Evolutionary conservation across 2,329 filamentous ascomycete genomes (phyloP).

Genomic region (Coniochaeta sp.): DNA sequence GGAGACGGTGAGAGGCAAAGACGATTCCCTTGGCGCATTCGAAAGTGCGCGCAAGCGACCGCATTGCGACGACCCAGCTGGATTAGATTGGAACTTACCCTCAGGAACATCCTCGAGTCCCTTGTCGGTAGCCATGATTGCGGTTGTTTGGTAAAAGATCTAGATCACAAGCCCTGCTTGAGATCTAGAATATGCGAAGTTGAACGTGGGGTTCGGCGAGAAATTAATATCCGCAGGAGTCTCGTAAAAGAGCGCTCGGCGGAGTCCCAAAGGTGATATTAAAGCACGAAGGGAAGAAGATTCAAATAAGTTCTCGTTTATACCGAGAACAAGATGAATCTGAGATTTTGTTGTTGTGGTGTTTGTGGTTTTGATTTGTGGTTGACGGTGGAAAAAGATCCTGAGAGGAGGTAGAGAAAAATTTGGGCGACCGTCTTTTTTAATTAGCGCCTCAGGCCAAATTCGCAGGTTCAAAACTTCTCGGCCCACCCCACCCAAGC

Average conservation of each 20-base stretch:
- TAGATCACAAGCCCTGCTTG: slow-evolving; percentile 75
- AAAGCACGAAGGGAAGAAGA: slow-evolving; percentile 37
- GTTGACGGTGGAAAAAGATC: not conserved
- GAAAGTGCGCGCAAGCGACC: not conserved
- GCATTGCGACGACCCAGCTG: not conserved
- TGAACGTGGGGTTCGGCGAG: slow-evolving; percentile 27
- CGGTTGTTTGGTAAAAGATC: slow-evolving; percentile 51
- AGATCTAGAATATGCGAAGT: slow-evolving; percentile 51
- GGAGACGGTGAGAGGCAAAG: not conserved
- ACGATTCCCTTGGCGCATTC: slow-evolving; percentile 2
- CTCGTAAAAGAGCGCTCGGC: slow-evolving; percentile 14
- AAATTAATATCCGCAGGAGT: slow-evolving; percentile 27
- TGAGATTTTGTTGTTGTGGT: slow-evolving; percentile 1
- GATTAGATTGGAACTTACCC: slow-evolving; percentile 52
- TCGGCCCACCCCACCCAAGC: not conserved
- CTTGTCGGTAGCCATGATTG: slow-evolving; percentile 98
- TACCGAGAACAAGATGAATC: slow-evolving; percentile 14
- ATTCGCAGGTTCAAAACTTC: not conserved
- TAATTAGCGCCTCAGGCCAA: slow-evolving; percentile 2
- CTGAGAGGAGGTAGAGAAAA: slow-evolving; percentile 1
- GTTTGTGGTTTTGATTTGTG: not conserved
- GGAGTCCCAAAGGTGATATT: slow-evolving; percentile 5
- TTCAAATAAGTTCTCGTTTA: slow-evolving; percentile 35
- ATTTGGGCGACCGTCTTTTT: slow-evolving; percentile 1
- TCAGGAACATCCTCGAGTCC: slow-evolving; percentile 97